Evolutionary conservation across 2,329 filamentous ascomycete genomes (phyloP).

Genomic region (Microthyrium microscopicum): DNA sequence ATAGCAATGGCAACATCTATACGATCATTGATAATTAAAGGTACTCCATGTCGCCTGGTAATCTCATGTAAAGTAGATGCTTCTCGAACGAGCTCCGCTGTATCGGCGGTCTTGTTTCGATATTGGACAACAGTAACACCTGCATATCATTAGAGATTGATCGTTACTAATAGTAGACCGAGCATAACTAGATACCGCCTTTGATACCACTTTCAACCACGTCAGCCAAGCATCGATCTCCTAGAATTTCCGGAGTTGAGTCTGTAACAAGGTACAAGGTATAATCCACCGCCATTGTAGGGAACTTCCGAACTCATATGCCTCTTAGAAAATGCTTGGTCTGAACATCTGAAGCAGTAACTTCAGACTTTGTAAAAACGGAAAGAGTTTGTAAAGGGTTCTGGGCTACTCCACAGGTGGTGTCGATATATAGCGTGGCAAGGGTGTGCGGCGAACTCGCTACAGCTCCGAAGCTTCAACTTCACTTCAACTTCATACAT

Average conservation of each 20-base stretch:
- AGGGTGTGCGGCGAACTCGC: too few relatives aligned
- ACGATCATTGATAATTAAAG: conserved; percentile 83
- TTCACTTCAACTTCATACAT: too few relatives aligned
- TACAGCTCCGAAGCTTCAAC: too few relatives aligned
- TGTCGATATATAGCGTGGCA: too few relatives aligned
- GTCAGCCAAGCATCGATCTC: conserved; percentile 47
- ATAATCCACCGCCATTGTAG: conserved; percentile 44
- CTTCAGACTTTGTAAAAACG: too few relatives aligned
- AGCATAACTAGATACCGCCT: conserved; percentile 41
- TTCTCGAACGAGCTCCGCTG: conserved; percentile 50
- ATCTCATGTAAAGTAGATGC: conserved; percentile 55
- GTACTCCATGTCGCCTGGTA: conserved; percentile 51
- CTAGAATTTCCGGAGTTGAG: conserved; percentile 72
- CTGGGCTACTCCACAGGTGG: too few relatives aligned
- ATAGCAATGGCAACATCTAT: conserved; percentile 76
- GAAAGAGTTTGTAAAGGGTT: too few relatives aligned
- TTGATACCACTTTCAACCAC: conserved; percentile 61
- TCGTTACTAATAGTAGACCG: background rate
- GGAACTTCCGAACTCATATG: too few relatives aligned
- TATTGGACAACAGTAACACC: conserved; percentile 75
- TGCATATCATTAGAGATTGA: conserved; percentile 12
- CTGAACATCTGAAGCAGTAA: too few relatives aligned
- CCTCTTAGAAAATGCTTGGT: conserved; percentile 14
- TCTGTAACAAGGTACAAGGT: conserved; percentile 85
- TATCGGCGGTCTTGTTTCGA: conserved; percentile 72